Conservation (phyloP, 2,329 filamentous ascomycete species). For the Cladobotryum protrusum region DNA sequence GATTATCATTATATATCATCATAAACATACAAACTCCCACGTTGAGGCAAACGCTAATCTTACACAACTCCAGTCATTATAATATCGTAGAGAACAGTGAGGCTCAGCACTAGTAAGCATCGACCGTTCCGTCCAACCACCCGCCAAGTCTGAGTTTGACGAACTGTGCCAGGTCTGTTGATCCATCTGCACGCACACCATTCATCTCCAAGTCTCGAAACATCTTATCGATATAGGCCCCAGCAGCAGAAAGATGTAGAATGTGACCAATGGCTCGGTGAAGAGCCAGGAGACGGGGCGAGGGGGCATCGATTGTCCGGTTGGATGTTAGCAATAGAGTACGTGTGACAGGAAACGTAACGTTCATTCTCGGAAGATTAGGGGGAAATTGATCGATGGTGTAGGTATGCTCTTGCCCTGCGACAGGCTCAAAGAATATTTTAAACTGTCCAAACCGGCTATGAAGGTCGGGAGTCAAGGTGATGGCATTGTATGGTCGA, state of each 20-base stretch:
- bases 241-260: slow-evolving; percentile 25
- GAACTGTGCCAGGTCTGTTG: too few relatives aligned
- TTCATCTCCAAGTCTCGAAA: slow-evolving; percentile 10
- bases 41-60: too few relatives aligned
- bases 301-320: slow-evolving; percentile 25
- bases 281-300: slow-evolving; percentile 26
- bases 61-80: too few relatives aligned
- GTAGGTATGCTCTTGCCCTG: slow-evolving; percentile 24
- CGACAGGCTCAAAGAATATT: slow-evolving; percentile 16
- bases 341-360: slow-evolving; percentile 22
- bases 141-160: too few relatives aligned
- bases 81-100: too few relatives aligned
- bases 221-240: slow-evolving; percentile 27
- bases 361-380: neutral
- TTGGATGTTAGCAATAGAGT: slow-evolving; percentile 21
- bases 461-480: slow-evolving; percentile 16
- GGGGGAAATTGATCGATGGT: slow-evolving; percentile 14
- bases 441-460: slow-evolving; percentile 17
- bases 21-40: too few relatives aligned
- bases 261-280: slow-evolving; percentile 29
- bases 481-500: slow-evolving; percentile 30
- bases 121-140: too few relatives aligned
- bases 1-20: too few relatives aligned
- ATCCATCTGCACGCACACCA: too few relatives aligned
- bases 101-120: too few relatives aligned